Percentiles rank a stretch among this genome's conserved stretches.
phyloP scores from a whole-genome alignment of 2,329 filamentous ascomycete species.

The Bipolaris sorokiniana region DNA sequence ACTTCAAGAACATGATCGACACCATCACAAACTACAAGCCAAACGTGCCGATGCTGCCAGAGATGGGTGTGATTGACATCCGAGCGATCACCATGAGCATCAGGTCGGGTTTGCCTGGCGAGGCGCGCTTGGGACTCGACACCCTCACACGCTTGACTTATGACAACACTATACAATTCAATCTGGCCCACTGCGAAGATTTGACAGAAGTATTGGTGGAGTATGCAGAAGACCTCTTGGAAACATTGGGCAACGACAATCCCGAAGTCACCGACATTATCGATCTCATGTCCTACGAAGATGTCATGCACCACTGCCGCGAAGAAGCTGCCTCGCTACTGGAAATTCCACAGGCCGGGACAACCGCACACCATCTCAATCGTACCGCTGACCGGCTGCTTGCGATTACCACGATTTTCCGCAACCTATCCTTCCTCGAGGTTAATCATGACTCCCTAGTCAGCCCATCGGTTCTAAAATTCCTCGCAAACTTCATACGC shows the following conservation, averaged over 20 bases:
- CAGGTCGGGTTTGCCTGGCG: conserved; percentile 85
- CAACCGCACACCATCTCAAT: conserved; percentile 79
- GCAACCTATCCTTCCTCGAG: conserved; percentile 87
- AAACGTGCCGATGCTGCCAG: conserved; percentile 73
- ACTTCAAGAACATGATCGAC: conserved; percentile 77
- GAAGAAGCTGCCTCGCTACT: conserved; percentile 74
- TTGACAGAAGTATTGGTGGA: conserved; percentile 86
- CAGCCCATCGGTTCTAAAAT: conserved; percentile 78
- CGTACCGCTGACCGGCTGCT: conserved; percentile 85
- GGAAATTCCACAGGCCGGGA: conserved; percentile 76
- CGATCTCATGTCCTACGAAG: conserved; percentile 83
- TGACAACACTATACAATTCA: conserved; percentile 41
- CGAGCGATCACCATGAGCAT: conserved; percentile 87
- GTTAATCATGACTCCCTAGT: conserved; percentile 78
- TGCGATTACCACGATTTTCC: conserved; percentile 88
- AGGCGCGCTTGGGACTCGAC: conserved; percentile 89
- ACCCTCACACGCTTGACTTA: conserved; percentile 75
- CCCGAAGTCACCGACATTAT: conserved; percentile 87
- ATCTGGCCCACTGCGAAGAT: conserved; percentile 66
- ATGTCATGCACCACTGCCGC: conserved; percentile 79
- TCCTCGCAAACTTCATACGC: conserved; percentile 81
- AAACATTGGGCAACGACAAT: conserved; percentile 81
- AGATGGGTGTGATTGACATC: conserved; percentile 88
- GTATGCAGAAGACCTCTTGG: conserved; percentile 87
- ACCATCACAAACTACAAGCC: conserved; percentile 72